Evolutionary conservation across 805 yeast species (phyloP).

Genomic region (Isabelozyma heimii): DNA sequence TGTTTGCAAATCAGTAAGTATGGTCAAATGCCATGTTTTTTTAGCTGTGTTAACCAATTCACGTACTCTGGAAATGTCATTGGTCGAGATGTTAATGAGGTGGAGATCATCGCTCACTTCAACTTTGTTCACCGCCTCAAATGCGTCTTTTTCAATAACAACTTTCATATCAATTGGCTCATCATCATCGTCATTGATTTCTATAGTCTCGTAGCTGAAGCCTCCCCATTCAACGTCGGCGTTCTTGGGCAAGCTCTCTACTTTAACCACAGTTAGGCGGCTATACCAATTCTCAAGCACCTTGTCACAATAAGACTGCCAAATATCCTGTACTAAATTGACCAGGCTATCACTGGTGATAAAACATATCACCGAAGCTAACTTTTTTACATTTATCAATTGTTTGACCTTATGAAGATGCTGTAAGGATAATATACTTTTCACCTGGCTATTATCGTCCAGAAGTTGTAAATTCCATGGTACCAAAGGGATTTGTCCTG

Average conservation of each 20-base stretch:
- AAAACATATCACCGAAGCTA: slow-evolving; percentile 55
- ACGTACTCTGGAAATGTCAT: slow-evolving; percentile 7
- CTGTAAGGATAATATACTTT: slow-evolving; percentile 63
- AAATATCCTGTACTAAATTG: slow-evolving; percentile 31
- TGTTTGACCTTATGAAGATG: slow-evolving; percentile 65
- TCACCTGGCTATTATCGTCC: slow-evolving; percentile 17
- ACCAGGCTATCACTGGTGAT: slow-evolving; percentile 36
- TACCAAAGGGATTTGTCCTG: slow-evolving; percentile 89
- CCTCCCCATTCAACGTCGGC: slow-evolving; percentile 81
- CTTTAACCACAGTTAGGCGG: slow-evolving; percentile 51
- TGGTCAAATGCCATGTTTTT: slow-evolving; percentile 4
- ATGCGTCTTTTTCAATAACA: not conserved
- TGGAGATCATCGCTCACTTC: not conserved
- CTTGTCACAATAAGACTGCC: slow-evolving; percentile 41
- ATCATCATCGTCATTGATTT: slow-evolving; percentile 35
- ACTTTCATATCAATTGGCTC: not conserved
- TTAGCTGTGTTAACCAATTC: slow-evolving; percentile 4
- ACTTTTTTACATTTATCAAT: slow-evolving; percentile 45
- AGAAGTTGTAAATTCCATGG: slow-evolving; percentile 66
- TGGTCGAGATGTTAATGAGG: slow-evolving; percentile 11
- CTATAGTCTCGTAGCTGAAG: slow-evolving; percentile 41
- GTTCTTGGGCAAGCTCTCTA: slow-evolving; percentile 56
- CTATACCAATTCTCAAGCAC: slow-evolving; percentile 14
- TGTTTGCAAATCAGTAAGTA: slow-evolving; percentile 3
- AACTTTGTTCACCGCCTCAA: not conserved